Percentiles rank a stretch among this genome's conserved stretches.
Conservation (phyloP, 2,329 filamentous ascomycete genomes). For the Fusarium sp. region DNA sequence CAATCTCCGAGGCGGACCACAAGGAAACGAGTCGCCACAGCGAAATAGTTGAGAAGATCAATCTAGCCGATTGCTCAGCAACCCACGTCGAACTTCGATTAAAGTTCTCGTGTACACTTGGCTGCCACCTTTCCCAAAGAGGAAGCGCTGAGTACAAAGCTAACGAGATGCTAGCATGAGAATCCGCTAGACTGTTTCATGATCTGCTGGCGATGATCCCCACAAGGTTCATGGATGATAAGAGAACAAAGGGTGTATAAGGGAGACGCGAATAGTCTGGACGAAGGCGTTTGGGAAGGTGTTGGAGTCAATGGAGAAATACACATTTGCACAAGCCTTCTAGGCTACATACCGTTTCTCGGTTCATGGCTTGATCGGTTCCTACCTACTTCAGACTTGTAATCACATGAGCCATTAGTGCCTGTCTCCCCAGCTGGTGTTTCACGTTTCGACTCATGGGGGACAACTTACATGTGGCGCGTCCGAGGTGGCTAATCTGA, state of each 20-base stretch:
- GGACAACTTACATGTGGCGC: conserved; percentile 29
- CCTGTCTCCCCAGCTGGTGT: conserved; percentile 19
- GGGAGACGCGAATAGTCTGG: conserved; percentile 20
- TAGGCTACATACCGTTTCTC: not conserved
- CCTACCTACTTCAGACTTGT: not conserved
- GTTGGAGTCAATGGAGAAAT: conserved; percentile 16
- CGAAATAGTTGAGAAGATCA: conserved; percentile 26
- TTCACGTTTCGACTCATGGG: conserved; percentile 37
- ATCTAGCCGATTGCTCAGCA: conserved; percentile 7
- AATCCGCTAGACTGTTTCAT: conserved; percentile 28
- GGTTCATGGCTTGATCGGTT: not conserved
- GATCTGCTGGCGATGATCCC: conserved; percentile 11
- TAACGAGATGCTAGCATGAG: conserved; percentile 17
- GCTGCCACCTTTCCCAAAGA: conserved; percentile 12
- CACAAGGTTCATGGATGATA: conserved; percentile 20
- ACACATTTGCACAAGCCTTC: conserved; percentile 1
- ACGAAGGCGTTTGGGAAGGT: conserved; percentile 31
- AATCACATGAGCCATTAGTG: conserved; percentile 12
- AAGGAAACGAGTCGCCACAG: conserved; percentile 39
- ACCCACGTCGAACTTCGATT: conserved; percentile 1
- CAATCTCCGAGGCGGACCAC: conserved; percentile 70
- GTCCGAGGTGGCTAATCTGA: conserved; percentile 30
- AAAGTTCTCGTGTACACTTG: conserved; percentile 5
- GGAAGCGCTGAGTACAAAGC: conserved; percentile 1
- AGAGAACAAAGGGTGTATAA: conserved; percentile 10